Conservation (phyloP, 208 protist genomes). For the Strigomonas culicis region DNA sequence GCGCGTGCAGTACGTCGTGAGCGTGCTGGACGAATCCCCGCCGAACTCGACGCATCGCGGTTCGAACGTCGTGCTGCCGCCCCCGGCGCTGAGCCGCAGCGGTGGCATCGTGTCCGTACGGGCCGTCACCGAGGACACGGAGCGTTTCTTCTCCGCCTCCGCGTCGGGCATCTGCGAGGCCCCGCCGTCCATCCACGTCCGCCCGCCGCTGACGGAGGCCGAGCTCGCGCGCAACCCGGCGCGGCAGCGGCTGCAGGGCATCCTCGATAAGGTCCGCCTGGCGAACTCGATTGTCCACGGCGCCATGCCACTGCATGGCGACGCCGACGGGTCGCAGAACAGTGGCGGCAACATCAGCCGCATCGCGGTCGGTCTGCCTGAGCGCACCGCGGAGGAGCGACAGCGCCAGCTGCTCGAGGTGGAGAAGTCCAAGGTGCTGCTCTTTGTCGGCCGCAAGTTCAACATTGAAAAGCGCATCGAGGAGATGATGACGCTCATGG, state of each 20-base stretch:
- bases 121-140: neutral
- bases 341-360: neutral
- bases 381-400: slow-evolving; percentile 42
- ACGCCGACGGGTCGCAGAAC: neutral
- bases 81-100: no score
- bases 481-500: slow-evolving; percentile 17
- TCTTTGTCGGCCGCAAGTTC: slow-evolving; percentile 68
- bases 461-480: slow-evolving; percentile 59
- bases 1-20: no score
- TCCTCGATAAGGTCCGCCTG: slow-evolving; percentile 27
- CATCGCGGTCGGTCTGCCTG: slow-evolving; percentile 3
- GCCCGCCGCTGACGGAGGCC: slow-evolving; percentile 19
- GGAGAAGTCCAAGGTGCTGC: slow-evolving; percentile 64
- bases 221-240: slow-evolving; percentile 21
- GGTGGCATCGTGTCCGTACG: neutral
- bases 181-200: neutral
- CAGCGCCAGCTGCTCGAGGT: slow-evolving; percentile 39
- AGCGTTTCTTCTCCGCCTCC: neutral
- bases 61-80: no score
- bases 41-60: no score
- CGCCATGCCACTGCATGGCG: neutral
- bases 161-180: neutral
- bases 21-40: no score
- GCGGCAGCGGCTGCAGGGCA: slow-evolving; percentile 22
- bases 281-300: slow-evolving; percentile 21